A percentile compares a stretch with the other conserved stretches of the same genome.
Evolutionary conservation across 2,329 filamentous ascomycete genomes (phyloP).

Genomic region (Fusarium torulosum): DNA sequence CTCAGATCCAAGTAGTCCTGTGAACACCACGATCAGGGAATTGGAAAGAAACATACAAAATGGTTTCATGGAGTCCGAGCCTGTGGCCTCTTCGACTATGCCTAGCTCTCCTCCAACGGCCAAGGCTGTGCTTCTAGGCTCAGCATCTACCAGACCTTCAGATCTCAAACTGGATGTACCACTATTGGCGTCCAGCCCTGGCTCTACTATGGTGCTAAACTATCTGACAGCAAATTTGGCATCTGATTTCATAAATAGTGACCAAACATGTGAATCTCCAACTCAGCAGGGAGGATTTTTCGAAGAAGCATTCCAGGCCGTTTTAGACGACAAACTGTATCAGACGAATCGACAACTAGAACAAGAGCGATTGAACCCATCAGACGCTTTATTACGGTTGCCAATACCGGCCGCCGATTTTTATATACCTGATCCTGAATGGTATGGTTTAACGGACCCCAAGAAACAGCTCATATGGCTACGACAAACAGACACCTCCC

Average conservation of each 20-base stretch:
- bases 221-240: background rate
- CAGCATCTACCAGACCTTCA: background rate
- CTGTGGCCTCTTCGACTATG: slow-evolving; percentile 17
- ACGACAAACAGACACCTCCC: background rate
- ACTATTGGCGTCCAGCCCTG: slow-evolving; percentile 37
- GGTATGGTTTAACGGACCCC: slow-evolving; percentile 39
- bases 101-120: slow-evolving; percentile 30
- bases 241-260: background rate
- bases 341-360: slow-evolving; percentile 33
- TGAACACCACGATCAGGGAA: background rate
- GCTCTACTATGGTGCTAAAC: background rate
- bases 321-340: slow-evolving; percentile 37
- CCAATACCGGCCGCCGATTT: slow-evolving; percentile 50
- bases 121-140: slow-evolving; percentile 1
- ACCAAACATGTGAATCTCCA: background rate
- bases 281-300: slow-evolving; percentile 27
- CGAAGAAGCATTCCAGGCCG: slow-evolving; percentile 43
- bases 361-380: slow-evolving; percentile 49
- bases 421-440: slow-evolving; percentile 40
- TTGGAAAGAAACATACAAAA: slow-evolving; percentile 19
- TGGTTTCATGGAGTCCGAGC: slow-evolving; percentile 42
- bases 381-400: slow-evolving; percentile 47
- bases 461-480: slow-evolving; percentile 49
- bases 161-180: slow-evolving; percentile 45
- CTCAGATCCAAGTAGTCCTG: slow-evolving; percentile 51